Evolutionary conservation across 495 filamentous ascomycete genomes (phyloP).

Genomic region (Penicillium cinerascens): DNA sequence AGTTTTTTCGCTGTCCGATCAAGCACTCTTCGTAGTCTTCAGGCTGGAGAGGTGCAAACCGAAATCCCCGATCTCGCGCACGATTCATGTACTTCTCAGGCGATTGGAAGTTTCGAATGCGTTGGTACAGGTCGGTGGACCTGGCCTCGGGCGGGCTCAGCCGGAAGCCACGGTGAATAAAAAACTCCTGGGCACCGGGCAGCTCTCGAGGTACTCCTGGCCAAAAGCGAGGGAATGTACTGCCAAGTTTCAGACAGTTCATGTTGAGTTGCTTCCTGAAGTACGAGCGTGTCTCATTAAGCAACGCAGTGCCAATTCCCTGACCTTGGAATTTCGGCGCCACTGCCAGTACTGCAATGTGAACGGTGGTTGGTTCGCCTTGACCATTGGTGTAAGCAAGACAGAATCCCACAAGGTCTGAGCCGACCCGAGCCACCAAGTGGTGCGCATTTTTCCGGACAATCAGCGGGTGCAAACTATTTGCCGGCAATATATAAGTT

Average conservation of each 20-base stretch:
- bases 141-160: slow-evolving; percentile 26
- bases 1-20: slow-evolving; percentile 42
- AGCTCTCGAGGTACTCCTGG: slow-evolving; percentile 45
- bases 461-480: slow-evolving; percentile 30
- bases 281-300: slow-evolving; percentile 32
- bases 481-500: slow-evolving; percentile 32
- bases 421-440: slow-evolving; percentile 31
- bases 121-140: slow-evolving; percentile 42
- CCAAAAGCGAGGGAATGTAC: slow-evolving; percentile 48
- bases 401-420: slow-evolving; percentile 41
- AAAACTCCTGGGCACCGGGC: slow-evolving; percentile 38
- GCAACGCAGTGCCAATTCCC: slow-evolving; percentile 43
- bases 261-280: slow-evolving; percentile 23
- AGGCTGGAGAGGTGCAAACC: slow-evolving; percentile 37
- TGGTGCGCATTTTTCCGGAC: slow-evolving; percentile 26
- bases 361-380: slow-evolving; percentile 21
- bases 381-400: slow-evolving; percentile 33
- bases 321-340: slow-evolving; percentile 32
- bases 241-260: slow-evolving; percentile 35
- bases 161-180: slow-evolving; percentile 43
- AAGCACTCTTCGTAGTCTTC: slow-evolving; percentile 44
- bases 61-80: slow-evolving; percentile 34
- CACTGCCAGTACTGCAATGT: slow-evolving; percentile 44
- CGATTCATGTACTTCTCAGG: slow-evolving; percentile 35
- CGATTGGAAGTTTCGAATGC: slow-evolving; percentile 36